These are phyloP conservation scores for Wallacemonas sp. DNA, from an alignment of 208 protist genomes.

Conservation along the genomic window DNA sequence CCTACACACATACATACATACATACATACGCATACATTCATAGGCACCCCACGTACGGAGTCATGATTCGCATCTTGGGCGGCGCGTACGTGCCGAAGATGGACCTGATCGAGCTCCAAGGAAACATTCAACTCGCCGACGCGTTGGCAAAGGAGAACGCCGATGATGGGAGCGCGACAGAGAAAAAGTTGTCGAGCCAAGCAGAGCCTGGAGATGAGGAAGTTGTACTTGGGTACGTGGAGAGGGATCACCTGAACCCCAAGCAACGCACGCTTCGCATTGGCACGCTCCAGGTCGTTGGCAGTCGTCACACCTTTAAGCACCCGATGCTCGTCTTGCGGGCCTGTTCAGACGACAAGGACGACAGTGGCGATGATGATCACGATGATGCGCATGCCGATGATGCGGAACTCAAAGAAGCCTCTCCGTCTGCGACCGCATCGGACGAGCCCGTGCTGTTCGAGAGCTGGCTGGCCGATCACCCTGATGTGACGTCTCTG, in stretches of 20 bases:
- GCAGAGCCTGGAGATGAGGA: no score
- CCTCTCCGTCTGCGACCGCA: no score
- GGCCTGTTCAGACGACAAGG: background rate
- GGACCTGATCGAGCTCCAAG: slow-evolving; percentile 75
- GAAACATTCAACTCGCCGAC: slow-evolving; percentile 37
- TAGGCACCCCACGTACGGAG: background rate
- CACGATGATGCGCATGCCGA: background rate
- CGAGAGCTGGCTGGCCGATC: slow-evolving; percentile 51
- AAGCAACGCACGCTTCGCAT: slow-evolving; percentile 65
- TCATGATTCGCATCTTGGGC: slow-evolving; percentile 65
- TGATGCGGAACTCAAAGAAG: no score
- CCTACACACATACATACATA: slow-evolving; percentile 16
- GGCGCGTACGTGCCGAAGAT: slow-evolving; percentile 43
- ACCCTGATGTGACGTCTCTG: slow-evolving; percentile 55
- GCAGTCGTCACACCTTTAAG: slow-evolving; percentile 32
- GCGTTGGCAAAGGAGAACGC: slow-evolving; percentile 16
- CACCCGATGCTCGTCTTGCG: slow-evolving; percentile 53
- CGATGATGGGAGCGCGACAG: no score
- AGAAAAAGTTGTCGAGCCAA: no score
- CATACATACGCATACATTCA: slow-evolving; percentile 12
- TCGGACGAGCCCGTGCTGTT: slow-evolving; percentile 35
- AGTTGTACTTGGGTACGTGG: slow-evolving; percentile 57
- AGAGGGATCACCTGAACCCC: slow-evolving; percentile 40
- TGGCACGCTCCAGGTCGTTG: slow-evolving; percentile 54
- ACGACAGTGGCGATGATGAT: background rate